Percentiles rank a stretch among this genome's conserved stretches.
Conservation (phyloP, 176 grass and related monocot genomes). For the Puccinellia tenuiflora region DNA sequence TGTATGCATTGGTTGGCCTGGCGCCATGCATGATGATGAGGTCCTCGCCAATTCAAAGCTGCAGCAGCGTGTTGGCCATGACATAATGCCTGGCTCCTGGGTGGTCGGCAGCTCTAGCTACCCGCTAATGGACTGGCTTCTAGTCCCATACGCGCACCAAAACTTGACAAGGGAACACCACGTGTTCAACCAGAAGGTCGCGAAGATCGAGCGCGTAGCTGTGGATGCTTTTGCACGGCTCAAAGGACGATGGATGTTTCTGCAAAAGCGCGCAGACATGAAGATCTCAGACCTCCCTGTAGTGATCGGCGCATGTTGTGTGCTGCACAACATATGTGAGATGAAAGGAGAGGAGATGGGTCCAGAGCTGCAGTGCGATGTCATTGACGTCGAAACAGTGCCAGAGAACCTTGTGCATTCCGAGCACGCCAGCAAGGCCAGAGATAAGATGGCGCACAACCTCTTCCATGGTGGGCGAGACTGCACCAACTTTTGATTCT, state of each 20-base stretch:
- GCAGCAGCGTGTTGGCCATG: slow-evolving; percentile 28
- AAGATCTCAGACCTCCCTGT: slow-evolving; percentile 53
- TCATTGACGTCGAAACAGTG: not conserved
- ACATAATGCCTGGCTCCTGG: slow-evolving; percentile 35
- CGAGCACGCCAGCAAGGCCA: not conserved
- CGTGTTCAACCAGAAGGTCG: slow-evolving; percentile 42
- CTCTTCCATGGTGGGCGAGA: not conserved
- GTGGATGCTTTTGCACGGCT: slow-evolving; percentile 35
- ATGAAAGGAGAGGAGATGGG: slow-evolving; percentile 27
- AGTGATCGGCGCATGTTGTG: slow-evolving; percentile 50
- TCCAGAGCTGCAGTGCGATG: slow-evolving; percentile 22
- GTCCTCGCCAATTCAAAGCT: slow-evolving; percentile 41
- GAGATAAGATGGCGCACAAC: not conserved
- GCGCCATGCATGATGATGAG: slow-evolving; percentile 48
- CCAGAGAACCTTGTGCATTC: slow-evolving; percentile 25
- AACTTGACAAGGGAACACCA: slow-evolving; percentile 18
- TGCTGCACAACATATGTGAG: slow-evolving; percentile 63
- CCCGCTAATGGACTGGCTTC: slow-evolving; percentile 48
- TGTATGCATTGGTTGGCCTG: slow-evolving; percentile 57
- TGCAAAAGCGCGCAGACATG: slow-evolving; percentile 50
- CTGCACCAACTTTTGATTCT: not conserved
- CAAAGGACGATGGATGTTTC: slow-evolving; percentile 36
- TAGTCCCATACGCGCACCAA: slow-evolving; percentile 41
- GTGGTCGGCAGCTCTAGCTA: slow-evolving; percentile 41
- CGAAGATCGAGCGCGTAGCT: slow-evolving; percentile 26